Base-by-base conservation (phyloP, 192 early-diverging fungal species). In the Chytriomyces sp. region DNA sequence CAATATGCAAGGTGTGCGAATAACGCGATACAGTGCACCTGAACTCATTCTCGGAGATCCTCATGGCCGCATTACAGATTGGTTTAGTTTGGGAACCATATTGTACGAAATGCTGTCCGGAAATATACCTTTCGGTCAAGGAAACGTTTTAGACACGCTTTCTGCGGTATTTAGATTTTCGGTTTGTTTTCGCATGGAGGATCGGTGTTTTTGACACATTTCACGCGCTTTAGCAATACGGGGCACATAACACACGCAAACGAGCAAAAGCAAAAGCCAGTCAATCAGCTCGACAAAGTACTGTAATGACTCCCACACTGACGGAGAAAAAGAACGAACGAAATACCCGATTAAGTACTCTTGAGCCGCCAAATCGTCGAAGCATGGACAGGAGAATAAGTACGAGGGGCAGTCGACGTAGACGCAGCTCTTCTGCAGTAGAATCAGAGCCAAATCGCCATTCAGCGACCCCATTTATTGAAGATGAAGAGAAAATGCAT, bases 111-210 rank as follows among this genome's bases (percentile, higher is more conserved):
- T 64, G 60, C 49, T 73, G 32, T 64, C 71, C 1, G 71, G 60
- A 5, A 73, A 59, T 38, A 34, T 73, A 52, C 59, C 71, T 19
- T 73, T 73, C 37, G 71, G 71, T 26, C 59, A 61, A 63, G 71
- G 71, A 62, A 73, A 73, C 36, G 59, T 73, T 5, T 30, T 73
- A 14, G 71, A 73, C 49, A 73, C 71, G 14, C 52, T 73, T 17
- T 22, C 71, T 4, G 52, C 71, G 17, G 64, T 67, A 54, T 28
- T n/a, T 66, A 59, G 1, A n/a, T 22, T 44, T 4, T 10, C 34
- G 22, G 8, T 22, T 17, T 39, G 8, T 40, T 63, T 63, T 32
- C 12, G n/a, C n/a, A n/a, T n/a, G n/a, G n/a, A n/a, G n/a, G n/a
- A n/a, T n/a, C n/a, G n/a, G n/a, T n/a, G n/a, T n/a, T n/a, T n/a